These are phyloP conservation scores for Magnolia sinica DNA, from an alignment of 164 flowering plant genomes.

Conservation along the genomic window DNA sequence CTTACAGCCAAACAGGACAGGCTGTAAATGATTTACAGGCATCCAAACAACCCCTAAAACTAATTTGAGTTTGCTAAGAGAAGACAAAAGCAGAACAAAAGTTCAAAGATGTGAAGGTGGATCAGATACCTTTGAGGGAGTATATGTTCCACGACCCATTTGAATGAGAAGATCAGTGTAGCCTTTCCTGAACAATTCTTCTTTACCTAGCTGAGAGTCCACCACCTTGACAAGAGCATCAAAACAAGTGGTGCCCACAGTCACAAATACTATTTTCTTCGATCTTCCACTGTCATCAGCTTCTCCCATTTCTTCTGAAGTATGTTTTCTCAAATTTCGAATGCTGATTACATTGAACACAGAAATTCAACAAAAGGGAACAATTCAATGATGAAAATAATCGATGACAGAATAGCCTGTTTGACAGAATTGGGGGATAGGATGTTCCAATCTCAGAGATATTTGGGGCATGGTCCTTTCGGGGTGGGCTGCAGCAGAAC, in stretches of 20 bases:
- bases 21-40: no score
- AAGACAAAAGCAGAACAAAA: neutral
- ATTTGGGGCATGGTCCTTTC: no score
- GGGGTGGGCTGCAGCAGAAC: no score
- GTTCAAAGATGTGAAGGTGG: neutral
- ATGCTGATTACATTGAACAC: neutral
- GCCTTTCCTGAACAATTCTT: conserved; percentile 52
- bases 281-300: neutral
- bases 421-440: no score
- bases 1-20: no score
- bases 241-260: conserved; percentile 86
- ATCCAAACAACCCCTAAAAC: no score
- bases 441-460: no score
- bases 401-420: neutral
- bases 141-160: conserved; percentile 78
- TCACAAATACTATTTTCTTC: conserved; percentile 57
- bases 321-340: neutral
- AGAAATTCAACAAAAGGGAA: neutral
- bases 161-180: conserved; percentile 76
- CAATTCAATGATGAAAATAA: neutral
- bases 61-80: no score
- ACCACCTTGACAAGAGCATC: conserved; percentile 76
- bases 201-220: conserved; percentile 46
- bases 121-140: conserved; percentile 57
- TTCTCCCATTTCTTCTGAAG: conserved; percentile 14